Evolutionary conservation across 768 basidiomycete genomes (phyloP).

Genomic region (Hericium rajendrae): DNA sequence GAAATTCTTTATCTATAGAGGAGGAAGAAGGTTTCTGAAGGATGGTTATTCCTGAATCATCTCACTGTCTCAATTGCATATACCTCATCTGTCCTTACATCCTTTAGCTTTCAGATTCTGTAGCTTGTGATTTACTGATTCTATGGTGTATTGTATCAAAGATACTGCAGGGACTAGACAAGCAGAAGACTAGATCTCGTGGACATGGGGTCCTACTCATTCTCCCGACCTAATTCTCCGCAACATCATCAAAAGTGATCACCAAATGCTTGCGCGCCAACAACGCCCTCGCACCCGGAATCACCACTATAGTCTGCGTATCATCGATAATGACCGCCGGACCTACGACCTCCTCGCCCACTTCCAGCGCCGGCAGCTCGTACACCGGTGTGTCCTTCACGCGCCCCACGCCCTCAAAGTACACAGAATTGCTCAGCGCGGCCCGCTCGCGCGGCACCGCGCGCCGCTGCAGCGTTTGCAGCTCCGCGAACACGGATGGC

Average conservation of each 20-base stretch:
- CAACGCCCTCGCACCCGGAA: slow-evolving; percentile 60
- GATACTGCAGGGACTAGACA: too few species aligned
- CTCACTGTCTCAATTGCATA: too few species aligned
- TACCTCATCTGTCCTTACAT: too few species aligned
- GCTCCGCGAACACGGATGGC: slow-evolving; percentile 68
- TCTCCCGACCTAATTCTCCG: too few species aligned
- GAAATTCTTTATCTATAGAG: too few species aligned
- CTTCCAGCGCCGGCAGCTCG: slow-evolving; percentile 49
- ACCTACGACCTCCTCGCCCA: slow-evolving; percentile 68
- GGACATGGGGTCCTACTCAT: too few species aligned
- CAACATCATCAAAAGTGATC: slow-evolving; percentile 29
- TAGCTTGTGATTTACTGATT: too few species aligned
- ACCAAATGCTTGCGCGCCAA: slow-evolving; percentile 62
- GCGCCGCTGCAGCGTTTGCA: slow-evolving; percentile 40
- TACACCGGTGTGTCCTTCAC: slow-evolving; percentile 76
- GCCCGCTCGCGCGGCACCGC: slow-evolving; percentile 32
- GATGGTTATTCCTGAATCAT: too few species aligned
- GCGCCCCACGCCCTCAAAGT: slow-evolving; percentile 75
- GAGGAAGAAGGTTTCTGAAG: too few species aligned
- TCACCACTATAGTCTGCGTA: slow-evolving; percentile 89
- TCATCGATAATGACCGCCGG: slow-evolving; percentile 93
- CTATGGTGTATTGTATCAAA: too few species aligned
- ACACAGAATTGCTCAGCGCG: slow-evolving; percentile 54
- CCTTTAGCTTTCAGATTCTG: too few species aligned
- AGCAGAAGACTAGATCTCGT: too few species aligned